Base-by-base conservation (phyloP, 2,329 filamentous ascomycete species). In the Emmonsiellopsis sp. region DNA sequence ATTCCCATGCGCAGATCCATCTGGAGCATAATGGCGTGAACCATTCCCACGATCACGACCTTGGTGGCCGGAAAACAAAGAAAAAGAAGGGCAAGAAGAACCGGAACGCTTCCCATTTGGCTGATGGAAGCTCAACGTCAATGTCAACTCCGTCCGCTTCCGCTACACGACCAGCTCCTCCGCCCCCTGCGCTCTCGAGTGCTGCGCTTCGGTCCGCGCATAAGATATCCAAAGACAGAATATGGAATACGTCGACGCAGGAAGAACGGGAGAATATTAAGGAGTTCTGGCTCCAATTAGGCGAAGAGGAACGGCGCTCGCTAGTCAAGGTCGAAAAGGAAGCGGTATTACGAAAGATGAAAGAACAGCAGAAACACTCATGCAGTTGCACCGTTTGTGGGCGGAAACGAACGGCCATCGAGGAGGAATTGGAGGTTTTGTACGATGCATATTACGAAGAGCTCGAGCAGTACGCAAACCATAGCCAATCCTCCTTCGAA, bases 381-480 rank as follows among this genome's bases (percentile, higher is more conserved):
- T 98, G 93, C 76, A 96, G 91, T 69, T 98, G 93, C 72, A 94
- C 90, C 4, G 92, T 98, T 41, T 98, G 93, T 70, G 93, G 93
- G 51, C 83, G 93, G 60, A 98, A 98, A 75, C 84, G 93, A 52
- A 95, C 87, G 10, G 93, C 93, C 40, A 98, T 98, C 62, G 93
- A 98, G 72, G 93, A 98, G 73, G 93, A 98, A 71, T 78, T 98
- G 10, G 93, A 98, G 68, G 91, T 95, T 15, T 80, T 98, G 10
- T 98, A 98, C 71, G 93, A 98, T 74, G 92, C 92, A 58, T 98
- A 98, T 73, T 98, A 98, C 69, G 86, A 95, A 68, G 93, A 98
- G 73, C 81, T 98, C 57, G 93, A 97, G 74, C 90, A 95, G 69
- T 98, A 96, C 72, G 93, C 91, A 61, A 91, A 96, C 70, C 84